Evolutionary conservation across 2,329 filamentous ascomycete species (phyloP), one percentile per base, ranked within the genome.

Genomic region (Claviceps humidiphila): DNA sequence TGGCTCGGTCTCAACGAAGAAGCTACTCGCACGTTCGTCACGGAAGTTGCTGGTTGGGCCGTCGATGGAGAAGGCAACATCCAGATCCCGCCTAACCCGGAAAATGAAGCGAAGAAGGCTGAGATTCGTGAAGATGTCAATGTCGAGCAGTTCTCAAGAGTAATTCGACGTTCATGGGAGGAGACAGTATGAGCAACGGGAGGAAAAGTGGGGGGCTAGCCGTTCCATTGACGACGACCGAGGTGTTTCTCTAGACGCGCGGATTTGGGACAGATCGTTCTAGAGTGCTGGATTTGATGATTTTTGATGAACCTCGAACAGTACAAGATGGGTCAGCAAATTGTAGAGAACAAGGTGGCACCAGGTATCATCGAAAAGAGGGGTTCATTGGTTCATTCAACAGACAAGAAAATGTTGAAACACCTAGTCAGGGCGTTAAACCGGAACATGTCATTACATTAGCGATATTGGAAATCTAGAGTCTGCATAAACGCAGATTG

Each of bases 91-190:
- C 75, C 84, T 64, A 98, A 98, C 74, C 87, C 93, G 65, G 93
- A 98, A 72, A 96, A 96, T 68, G 91, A 97, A 80, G 93, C 89
- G 45, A 89, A 94, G 76, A 93, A 93, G 70, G 85, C 89, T 42
- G 87, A 96, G 68, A 94, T 96, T 64, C 81, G 90, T 62, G 93
- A 98, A 76, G 90, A 93, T 59, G 93, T 98, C 64, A 89, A 86
- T 70, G 84, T 95, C 55, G 87, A 93, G 60, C 89, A 89, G 74
- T 90, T 90, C 69, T 74, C 81, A 50, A 77, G 88, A 60, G 82
- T 95, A 56, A 81, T 95, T 57, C 79, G 85, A 69, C 79, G 90
- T 64, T 85, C 87, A 49, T 95, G 89, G 76, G 89, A 95, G 74
- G 86, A 91, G 55, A 64, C 64, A 51, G 62, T 65, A 60, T 70